phyloP scores from a whole-genome alignment of 345 rosid species.

The Rubroshorea leprosula region DNA sequence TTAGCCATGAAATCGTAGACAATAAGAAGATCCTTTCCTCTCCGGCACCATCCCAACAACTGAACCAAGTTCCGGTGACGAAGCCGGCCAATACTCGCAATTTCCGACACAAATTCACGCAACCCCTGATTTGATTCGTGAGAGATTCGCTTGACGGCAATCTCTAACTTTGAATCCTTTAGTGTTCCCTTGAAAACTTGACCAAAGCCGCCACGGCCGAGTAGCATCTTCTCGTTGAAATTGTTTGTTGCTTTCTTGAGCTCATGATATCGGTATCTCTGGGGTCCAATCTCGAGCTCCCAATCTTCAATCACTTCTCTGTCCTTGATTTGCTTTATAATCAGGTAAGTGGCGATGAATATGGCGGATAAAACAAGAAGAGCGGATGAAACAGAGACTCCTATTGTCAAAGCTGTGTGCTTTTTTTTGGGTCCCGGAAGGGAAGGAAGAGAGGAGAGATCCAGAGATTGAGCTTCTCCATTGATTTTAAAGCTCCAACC shows the following conservation, averaged over 20 bases:
- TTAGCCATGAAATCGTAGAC: constrained; percentile 90
- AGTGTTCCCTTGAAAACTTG: constrained; percentile 71
- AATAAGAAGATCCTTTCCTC: constrained; percentile 58
- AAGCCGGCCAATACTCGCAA: constrained; percentile 81
- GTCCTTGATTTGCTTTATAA: constrained; percentile 35
- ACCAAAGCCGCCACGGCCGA: constrained; percentile 85
- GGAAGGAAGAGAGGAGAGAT: constrained; percentile 52
- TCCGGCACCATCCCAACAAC: constrained; percentile 76
- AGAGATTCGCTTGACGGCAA: constrained; percentile 76
- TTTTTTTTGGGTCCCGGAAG: constrained; percentile 33
- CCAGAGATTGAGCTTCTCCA: constrained; percentile 50
- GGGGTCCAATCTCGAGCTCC: constrained; percentile 80
- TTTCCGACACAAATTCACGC: constrained; percentile 80
- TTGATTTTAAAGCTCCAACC: constrained; percentile 84
- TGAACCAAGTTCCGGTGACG: constrained; percentile 87
- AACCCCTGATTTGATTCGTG: constrained; percentile 83
- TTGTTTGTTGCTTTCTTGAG: constrained; percentile 67
- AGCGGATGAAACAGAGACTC: constrained; percentile 29
- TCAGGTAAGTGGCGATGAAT: constrained; percentile 19
- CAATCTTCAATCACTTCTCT: constrained; percentile 69
- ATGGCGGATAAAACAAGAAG: constrained; percentile 17
- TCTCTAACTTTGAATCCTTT: constrained; percentile 35
- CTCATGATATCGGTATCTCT: constrained; percentile 57
- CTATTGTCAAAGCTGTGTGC: constrained; percentile 26
- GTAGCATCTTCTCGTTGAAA: constrained; percentile 58